A percentile compares a stretch with the other conserved stretches of the same genome.
These are phyloP conservation scores for Fusarium sp. DNA, from an alignment of 2,329 filamentous ascomycete species.

Conservation along the genomic window DNA sequence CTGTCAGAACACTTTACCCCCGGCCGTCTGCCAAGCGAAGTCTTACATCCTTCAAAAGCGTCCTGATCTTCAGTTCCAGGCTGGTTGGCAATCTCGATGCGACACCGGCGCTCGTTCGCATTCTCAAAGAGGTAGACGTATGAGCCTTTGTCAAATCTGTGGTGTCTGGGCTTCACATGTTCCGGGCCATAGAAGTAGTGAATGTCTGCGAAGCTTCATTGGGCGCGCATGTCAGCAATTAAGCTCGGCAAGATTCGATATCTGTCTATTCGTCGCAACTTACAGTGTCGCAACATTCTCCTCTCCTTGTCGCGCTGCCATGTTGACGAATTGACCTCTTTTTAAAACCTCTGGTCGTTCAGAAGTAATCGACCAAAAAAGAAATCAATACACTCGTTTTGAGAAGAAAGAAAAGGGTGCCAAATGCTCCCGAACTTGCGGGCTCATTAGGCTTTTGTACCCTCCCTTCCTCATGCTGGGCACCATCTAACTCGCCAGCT, in stretches of 20 bases:
- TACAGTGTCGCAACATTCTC: constrained; percentile 65
- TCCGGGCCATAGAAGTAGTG: constrained; percentile 84
- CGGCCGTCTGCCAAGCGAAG: background rate
- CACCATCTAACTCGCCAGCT: constrained; percentile 40
- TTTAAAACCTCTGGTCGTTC: background rate
- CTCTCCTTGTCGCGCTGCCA: constrained; percentile 62
- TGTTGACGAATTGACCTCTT: constrained; percentile 43
- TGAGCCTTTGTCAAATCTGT: constrained; percentile 82
- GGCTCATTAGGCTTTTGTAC: constrained; percentile 44
- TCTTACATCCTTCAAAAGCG: constrained; percentile 80
- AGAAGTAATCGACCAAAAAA: background rate
- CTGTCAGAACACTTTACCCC: constrained; percentile 22
- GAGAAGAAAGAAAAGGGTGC: constrained; percentile 2
- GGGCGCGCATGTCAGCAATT: constrained; percentile 17
- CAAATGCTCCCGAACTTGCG: constrained; percentile 33
- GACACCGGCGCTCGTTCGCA: constrained; percentile 72
- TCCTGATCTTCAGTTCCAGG: constrained; percentile 81
- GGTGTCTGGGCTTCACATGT: constrained; percentile 74
- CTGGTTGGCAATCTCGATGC: constrained; percentile 81
- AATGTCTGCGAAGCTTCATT: constrained; percentile 76
- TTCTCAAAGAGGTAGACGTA: constrained; percentile 86
- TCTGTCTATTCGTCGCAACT: constrained; percentile 43
- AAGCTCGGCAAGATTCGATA: background rate
- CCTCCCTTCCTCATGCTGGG: constrained; percentile 24
- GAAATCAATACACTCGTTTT: constrained; percentile 24